Evolutionary conservation across 495 filamentous ascomycete species (phyloP).

Genomic region (Penicillium cinerascens): DNA sequence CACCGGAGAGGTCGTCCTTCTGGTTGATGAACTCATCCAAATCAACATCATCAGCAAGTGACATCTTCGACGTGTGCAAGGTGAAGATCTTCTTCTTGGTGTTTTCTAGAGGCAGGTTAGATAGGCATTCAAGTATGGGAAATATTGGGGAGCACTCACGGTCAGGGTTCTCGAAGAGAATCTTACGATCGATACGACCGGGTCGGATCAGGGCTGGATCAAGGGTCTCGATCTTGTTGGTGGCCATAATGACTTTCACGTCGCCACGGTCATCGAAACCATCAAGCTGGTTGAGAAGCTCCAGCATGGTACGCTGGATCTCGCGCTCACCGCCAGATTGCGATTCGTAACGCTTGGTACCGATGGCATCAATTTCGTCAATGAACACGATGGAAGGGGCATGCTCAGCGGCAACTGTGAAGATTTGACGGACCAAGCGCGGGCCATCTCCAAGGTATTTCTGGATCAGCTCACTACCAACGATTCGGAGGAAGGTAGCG

Average conservation of each 20-base stretch:
- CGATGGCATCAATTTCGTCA: slow-evolving; percentile 98
- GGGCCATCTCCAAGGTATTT: slow-evolving; percentile 98
- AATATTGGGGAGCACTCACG: slow-evolving; percentile 49
- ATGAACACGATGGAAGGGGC: slow-evolving; percentile 98
- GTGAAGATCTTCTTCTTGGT: slow-evolving; percentile 99
- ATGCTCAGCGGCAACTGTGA: slow-evolving; percentile 95
- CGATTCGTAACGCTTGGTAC: slow-evolving; percentile 97
- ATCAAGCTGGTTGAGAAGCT: slow-evolving; percentile 96
- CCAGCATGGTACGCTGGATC: slow-evolving; percentile 97
- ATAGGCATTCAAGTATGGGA: background rate
- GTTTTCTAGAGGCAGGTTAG: slow-evolving; percentile 62
- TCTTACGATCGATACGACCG: slow-evolving; percentile 98
- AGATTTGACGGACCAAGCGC: slow-evolving; percentile 90
- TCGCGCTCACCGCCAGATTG: slow-evolving; percentile 96
- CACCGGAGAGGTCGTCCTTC: slow-evolving; percentile 96
- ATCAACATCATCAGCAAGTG: slow-evolving; percentile 88
- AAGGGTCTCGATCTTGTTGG: slow-evolving; percentile 98
- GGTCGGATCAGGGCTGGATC: slow-evolving; percentile 96
- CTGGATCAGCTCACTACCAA: slow-evolving; percentile 96
- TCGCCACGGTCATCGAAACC: slow-evolving; percentile 98
- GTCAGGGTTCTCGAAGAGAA: slow-evolving; percentile 98
- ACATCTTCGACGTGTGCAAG: slow-evolving; percentile 99
- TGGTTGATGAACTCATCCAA: slow-evolving; percentile 97
- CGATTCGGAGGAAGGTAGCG: slow-evolving; percentile 96
- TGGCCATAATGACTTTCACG: slow-evolving; percentile 99